Conservation (phyloP, 1,284 basidiomycete genomes). For the Rhodotorula sp. region DNA sequence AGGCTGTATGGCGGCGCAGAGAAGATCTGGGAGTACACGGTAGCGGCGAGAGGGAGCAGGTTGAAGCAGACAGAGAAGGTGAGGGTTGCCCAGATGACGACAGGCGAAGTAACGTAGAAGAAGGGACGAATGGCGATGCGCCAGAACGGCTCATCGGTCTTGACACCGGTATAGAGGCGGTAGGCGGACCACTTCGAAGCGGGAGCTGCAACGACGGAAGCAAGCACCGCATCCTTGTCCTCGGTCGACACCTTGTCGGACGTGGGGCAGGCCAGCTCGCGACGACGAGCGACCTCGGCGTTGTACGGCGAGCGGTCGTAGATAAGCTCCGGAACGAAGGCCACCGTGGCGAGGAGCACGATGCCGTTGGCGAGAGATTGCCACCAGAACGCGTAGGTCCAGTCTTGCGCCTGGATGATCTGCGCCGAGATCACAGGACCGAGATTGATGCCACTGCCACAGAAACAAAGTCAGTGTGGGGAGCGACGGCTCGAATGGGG, state of each 20-base stretch:
- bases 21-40: constrained; percentile 30
- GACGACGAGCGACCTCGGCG: constrained; percentile 38
- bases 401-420: constrained; percentile 55
- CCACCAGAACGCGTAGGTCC: constrained; percentile 40
- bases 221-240: constrained; percentile 6
- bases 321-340: constrained; percentile 54
- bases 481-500: not conserved
- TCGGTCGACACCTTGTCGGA: not conserved
- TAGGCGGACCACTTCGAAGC: constrained; percentile 7
- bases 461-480: not conserved
- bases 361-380: constrained; percentile 50
- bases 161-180: constrained; percentile 8
- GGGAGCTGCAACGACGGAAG: not conserved
- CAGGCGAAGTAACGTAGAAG: constrained; percentile 7
- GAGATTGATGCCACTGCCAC: constrained; percentile 50
- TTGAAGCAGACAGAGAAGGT: constrained; percentile 27
- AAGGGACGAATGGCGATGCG: constrained; percentile 5
- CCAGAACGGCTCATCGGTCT: constrained; percentile 4
- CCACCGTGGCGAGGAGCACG: constrained; percentile 54
- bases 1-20: constrained; percentile 32
- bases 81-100: constrained; percentile 11
- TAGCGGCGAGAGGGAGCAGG: constrained; percentile 27
- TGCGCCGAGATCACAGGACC: constrained; percentile 12
- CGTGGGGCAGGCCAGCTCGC: constrained; percentile 43
- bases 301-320: constrained; percentile 43